A percentile compares a stretch with the other conserved stretches of the same genome.
Evolutionary conservation across 2,329 filamentous ascomycete genomes (phyloP).

Genomic region (Fusarium sulawesiense): DNA sequence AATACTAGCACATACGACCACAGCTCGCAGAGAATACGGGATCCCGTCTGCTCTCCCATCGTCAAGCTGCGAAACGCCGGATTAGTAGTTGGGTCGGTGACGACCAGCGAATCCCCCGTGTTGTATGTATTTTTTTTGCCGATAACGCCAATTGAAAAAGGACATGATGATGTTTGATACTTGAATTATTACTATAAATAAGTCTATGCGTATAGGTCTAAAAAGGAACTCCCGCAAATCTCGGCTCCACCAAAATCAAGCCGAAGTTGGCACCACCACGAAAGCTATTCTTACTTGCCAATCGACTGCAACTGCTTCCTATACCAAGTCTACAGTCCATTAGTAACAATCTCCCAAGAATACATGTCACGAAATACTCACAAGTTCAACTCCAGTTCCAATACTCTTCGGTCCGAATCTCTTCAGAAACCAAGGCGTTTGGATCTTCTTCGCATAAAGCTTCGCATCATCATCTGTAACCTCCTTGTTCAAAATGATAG

Average conservation of each 20-base stretch:
- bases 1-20: constrained; percentile 16
- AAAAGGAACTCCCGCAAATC: background rate
- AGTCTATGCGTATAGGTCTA: background rate
- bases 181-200: background rate
- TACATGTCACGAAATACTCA: too few relatives aligned
- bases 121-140: background rate
- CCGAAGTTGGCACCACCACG: background rate
- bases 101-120: background rate
- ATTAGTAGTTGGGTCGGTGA: background rate
- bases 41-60: constrained; percentile 22
- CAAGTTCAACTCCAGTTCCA: constrained; percentile 36
- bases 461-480: constrained; percentile 27
- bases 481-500: constrained; percentile 32
- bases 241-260: background rate
- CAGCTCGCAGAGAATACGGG: constrained; percentile 21
- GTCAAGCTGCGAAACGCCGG: background rate
- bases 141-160: rapidly evolving
- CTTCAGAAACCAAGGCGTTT: constrained; percentile 35
- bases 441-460: constrained; percentile 12
- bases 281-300: background rate
- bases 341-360: background rate
- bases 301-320: constrained; percentile 28
- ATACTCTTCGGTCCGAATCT: constrained; percentile 27
- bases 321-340: constrained; percentile 21
- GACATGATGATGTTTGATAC: too few relatives aligned